These are phyloP conservation scores for Spiraea crenata DNA, from an alignment of 331 rosid genomes.

Conservation along the genomic window DNA sequence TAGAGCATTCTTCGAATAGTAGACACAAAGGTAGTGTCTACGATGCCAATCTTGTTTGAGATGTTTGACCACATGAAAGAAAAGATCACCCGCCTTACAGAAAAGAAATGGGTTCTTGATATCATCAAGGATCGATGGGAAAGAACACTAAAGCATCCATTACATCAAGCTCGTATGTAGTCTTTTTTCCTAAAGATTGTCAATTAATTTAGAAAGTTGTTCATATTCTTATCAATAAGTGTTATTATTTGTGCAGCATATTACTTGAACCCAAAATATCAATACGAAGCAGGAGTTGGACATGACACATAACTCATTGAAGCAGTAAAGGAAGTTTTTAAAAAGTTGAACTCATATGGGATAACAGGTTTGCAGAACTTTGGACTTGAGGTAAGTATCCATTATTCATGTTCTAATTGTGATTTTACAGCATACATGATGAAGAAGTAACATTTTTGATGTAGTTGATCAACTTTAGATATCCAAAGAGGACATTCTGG, in stretches of 20 bases:
- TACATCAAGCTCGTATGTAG: background rate
- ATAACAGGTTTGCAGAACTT: background rate
- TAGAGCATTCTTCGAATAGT: background rate
- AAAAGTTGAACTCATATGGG: background rate
- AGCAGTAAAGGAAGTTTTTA: background rate
- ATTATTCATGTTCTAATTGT: no score
- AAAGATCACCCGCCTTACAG: background rate
- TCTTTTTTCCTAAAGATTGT: background rate
- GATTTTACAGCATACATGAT: no score
- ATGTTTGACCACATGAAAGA: background rate
- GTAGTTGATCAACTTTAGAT: no score
- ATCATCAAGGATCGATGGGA: background rate
- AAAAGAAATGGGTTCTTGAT: background rate
- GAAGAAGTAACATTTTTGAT: no score
- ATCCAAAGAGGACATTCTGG: no score
- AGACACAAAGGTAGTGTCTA: no score
- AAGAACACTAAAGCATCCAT: background rate
- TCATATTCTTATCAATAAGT: background rate
- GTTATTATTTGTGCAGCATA: background rate
- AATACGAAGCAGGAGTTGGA: background rate
- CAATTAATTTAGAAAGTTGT: background rate
- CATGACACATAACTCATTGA: background rate
- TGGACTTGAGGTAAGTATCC: no score
- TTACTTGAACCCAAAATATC: conserved; percentile 1
- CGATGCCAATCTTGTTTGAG: no score